Percentiles rank a stretch among this genome's conserved stretches.
Conservation (phyloP, 2,329 filamentous ascomycete species). For the Botrytis paeoniae region DNA sequence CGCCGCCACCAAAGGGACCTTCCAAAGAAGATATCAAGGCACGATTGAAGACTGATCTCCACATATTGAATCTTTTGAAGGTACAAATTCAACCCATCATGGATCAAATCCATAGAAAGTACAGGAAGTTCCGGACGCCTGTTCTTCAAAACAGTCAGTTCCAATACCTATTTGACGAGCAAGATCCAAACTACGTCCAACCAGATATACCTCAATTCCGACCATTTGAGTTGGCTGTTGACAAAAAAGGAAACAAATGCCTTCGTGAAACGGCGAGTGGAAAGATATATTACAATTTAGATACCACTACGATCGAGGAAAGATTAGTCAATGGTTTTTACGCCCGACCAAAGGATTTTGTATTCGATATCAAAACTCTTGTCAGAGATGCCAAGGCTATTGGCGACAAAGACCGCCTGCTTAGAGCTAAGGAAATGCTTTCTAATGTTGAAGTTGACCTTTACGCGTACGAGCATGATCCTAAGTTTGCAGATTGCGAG, state of each 20-base stretch:
- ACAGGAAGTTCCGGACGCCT: constrained; percentile 81
- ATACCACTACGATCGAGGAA: constrained; percentile 90
- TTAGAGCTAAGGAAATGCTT: constrained; percentile 88
- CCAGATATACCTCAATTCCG: constrained; percentile 55
- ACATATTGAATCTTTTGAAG: constrained; percentile 83
- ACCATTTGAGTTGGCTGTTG: constrained; percentile 76
- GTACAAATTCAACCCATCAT: constrained; percentile 89
- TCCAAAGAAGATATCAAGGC: constrained; percentile 78
- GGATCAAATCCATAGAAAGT: constrained; percentile 90
- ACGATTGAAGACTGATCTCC: constrained; percentile 77
- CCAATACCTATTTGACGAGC: constrained; percentile 79
- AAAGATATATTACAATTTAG: constrained; percentile 94
- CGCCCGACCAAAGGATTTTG: constrained; percentile 82
- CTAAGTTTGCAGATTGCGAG: constrained; percentile 73
- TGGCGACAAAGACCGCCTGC: constrained; percentile 76
- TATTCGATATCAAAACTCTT: constrained; percentile 80
- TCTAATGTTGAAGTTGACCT: constrained; percentile 95
- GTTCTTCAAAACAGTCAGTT: constrained; percentile 73
- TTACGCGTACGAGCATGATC: constrained; percentile 67
- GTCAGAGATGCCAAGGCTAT: constrained; percentile 79
- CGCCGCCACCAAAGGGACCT: constrained; percentile 62
- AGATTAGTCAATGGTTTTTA: constrained; percentile 97
- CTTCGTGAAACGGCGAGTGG: constrained; percentile 70
- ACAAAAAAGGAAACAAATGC: constrained; percentile 74
- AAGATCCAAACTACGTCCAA: constrained; percentile 67